Conservation (phyloP, 2,329 filamentous ascomycete genomes). For the Lecanosticta acicola region DNA sequence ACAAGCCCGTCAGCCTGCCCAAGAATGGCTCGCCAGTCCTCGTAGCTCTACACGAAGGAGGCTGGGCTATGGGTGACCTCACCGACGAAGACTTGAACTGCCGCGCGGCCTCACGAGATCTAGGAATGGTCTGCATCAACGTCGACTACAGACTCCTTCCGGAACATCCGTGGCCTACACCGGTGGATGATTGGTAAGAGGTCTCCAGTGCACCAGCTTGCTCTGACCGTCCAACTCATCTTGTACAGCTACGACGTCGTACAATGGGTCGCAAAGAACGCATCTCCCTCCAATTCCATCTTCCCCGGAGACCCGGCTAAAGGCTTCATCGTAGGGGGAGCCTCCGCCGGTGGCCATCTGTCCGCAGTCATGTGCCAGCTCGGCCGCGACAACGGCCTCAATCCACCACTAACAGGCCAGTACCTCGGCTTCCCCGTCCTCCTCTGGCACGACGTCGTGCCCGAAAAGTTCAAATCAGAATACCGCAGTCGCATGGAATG, state of each 20-base stretch:
- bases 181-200: slow-evolving; percentile 41
- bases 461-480: slow-evolving; percentile 36
- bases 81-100: slow-evolving; percentile 34
- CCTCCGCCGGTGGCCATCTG: slow-evolving; percentile 43
- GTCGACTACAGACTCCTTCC: slow-evolving; percentile 41
- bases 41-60: slow-evolving; percentile 42
- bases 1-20: slow-evolving; percentile 7
- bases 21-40: slow-evolving; percentile 26
- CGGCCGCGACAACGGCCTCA: slow-evolving; percentile 37
- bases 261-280: slow-evolving; percentile 29
- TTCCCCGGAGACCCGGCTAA: slow-evolving; percentile 34
- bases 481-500: slow-evolving; percentile 40
- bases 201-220: too few relatives aligned
- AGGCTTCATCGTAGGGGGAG: slow-evolving; percentile 47
- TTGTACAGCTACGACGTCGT: slow-evolving; percentile 45
- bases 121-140: slow-evolving; percentile 16
- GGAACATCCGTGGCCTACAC: slow-evolving; percentile 42
- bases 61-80: slow-evolving; percentile 40
- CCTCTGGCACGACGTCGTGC: slow-evolving; percentile 33
- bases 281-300: slow-evolving; percentile 21
- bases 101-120: slow-evolving; percentile 15
- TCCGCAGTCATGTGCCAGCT: slow-evolving; percentile 37
- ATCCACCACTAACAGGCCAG: slow-evolving; percentile 42
- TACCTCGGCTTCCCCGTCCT: slow-evolving; percentile 36
- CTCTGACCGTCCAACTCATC: too few relatives aligned